phyloP scores from a whole-genome alignment of 2,329 filamentous ascomycete species.

The Trichoderma sp. region DNA sequence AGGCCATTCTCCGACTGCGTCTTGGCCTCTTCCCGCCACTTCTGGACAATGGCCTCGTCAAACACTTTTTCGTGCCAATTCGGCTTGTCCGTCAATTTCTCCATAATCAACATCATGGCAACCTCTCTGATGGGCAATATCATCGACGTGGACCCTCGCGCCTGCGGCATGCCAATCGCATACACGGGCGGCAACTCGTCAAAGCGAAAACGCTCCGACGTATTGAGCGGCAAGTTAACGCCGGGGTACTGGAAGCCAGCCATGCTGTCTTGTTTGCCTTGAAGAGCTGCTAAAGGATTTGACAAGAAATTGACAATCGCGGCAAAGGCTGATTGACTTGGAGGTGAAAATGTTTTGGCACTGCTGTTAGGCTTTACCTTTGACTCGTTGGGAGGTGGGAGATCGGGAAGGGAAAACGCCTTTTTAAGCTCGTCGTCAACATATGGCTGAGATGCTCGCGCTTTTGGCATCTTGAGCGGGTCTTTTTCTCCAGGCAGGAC shows the following conservation, averaged over 20 bases:
- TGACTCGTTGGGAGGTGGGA: neutral
- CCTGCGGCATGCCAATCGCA: slow-evolving; percentile 8
- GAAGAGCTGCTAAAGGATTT: neutral
- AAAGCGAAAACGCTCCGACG: neutral
- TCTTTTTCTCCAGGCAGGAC: neutral
- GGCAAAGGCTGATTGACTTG: neutral
- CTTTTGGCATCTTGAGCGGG: neutral
- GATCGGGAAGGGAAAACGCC: neutral
- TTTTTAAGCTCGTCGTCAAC: neutral
- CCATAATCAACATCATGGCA: slow-evolving; percentile 30
- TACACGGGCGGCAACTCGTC: neutral
- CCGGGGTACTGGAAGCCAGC: slow-evolving; percentile 12
- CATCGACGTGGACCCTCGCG: neutral
- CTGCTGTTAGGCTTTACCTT: neutral
- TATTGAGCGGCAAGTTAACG: neutral
- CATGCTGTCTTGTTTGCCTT: neutral
- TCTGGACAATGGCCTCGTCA: slow-evolving; percentile 27
- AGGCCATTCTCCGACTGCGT: slow-evolving; percentile 17
- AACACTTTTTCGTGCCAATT: slow-evolving; percentile 29
- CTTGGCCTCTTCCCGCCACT: slow-evolving; percentile 25
- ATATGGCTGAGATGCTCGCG: neutral
- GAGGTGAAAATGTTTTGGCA: neutral
- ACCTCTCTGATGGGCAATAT: slow-evolving; percentile 22
- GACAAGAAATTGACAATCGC: neutral
- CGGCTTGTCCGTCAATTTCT: slow-evolving; percentile 30